Evolutionary conservation across 1,284 basidiomycete species (phyloP), one percentile per base, ranked within the genome.

Genomic region (Rhodotorula sp.): DNA sequence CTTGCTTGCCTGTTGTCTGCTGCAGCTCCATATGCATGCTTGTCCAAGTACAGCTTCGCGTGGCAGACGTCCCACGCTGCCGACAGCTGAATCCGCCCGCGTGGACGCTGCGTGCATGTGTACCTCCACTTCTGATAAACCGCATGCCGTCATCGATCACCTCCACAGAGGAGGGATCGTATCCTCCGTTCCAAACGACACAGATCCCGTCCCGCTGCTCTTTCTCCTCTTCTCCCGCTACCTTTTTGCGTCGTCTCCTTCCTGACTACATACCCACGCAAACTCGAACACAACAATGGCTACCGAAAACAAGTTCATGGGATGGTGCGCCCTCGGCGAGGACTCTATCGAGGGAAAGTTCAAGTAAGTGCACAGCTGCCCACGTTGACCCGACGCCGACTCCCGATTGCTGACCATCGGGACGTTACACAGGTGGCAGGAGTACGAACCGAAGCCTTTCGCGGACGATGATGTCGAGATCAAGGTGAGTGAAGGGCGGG

Each of bases 401-500:
- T 43, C 38, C 14, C 38, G 38, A 43, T 43, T 10, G 38, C 38
- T 43, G 38, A 43, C 38, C 12, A 43, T 43, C 38, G 38, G 38
- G 38, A 43, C 38, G 38, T 12, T 18, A n/a, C 26, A 18, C 16
- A 55, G 54, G 54, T 79, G 76, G 70, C 72, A 77, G 70, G 77
- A 80, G n/a, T 80, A 80, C 70, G 71, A 78, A 65, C 80, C 80
- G 49, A 81, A 82, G 76, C 65, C 77, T 31, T 82, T 79, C 70
- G 79, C 79, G 28, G 80, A 81, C 57, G 80, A 79, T 64, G 82
- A 83, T 67, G 78, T 83, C 49, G 82, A 83, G 49, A 79, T 79
- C 79, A 73, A 19, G 15, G 38, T 43, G 38, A 43, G 38, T 2
- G 38, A 43, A 43, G 38, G 34, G 34, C 34, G 34, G 38, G 10